Evolutionary conservation across 345 rosid genomes (phyloP).

Genomic region (Aquilaria yunnanensis): DNA sequence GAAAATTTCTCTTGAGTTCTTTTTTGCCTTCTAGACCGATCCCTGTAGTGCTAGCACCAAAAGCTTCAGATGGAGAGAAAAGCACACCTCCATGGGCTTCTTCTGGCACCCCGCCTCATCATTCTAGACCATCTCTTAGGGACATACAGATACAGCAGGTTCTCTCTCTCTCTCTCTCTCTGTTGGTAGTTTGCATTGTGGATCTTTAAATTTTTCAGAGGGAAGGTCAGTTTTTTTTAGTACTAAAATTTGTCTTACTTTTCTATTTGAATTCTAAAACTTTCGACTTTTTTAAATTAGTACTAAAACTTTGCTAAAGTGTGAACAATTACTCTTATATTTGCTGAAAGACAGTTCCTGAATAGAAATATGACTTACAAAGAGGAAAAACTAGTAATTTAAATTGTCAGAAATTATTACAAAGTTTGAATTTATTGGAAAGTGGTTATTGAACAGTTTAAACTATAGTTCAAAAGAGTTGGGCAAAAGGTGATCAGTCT

Average conservation of each 20-base stretch:
- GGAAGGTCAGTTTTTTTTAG: neutral
- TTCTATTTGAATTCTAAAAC: neutral
- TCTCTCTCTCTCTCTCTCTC: conserved; percentile 1
- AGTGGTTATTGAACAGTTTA: too few species aligned
- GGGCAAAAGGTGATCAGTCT: too few species aligned
- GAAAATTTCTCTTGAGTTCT: conserved; percentile 62
- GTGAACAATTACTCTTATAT: too few species aligned
- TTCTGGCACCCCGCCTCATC: conserved; percentile 67
- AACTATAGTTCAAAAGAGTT: too few species aligned
- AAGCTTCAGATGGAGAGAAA: conserved; percentile 51
- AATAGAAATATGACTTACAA: too few species aligned
- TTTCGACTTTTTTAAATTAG: neutral
- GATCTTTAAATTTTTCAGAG: neutral
- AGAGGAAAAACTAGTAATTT: too few species aligned
- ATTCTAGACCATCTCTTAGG: conserved; percentile 76
- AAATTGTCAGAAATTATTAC: too few species aligned
- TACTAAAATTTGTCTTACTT: neutral
- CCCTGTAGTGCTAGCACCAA: conserved; percentile 43
- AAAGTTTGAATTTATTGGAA: too few species aligned
- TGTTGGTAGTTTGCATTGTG: neutral
- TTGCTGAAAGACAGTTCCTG: too few species aligned
- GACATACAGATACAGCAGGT: conserved; percentile 97
- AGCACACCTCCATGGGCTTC: conserved; percentile 92
- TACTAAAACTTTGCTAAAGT: neutral
- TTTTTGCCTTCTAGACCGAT: conserved; percentile 74